Conservation (phyloP, 1,284 basidiomycete genomes). For the Neotropicomus parvogracilis region DNA sequence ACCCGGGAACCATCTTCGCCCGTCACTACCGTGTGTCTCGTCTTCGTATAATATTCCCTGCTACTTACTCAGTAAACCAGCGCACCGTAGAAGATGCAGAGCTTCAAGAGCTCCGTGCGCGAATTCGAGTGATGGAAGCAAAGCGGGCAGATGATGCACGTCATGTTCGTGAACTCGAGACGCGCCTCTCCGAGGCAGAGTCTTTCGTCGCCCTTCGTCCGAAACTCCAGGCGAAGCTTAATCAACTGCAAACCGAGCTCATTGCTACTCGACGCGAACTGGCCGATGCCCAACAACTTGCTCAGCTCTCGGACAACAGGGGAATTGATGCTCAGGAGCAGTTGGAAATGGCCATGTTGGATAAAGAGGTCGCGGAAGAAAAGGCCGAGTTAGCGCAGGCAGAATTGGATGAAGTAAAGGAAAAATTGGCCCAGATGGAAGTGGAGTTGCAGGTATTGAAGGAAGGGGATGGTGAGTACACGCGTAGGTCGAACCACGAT, state of each 20-base stretch:
- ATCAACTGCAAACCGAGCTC: constrained; percentile 74
- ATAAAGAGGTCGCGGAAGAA: constrained; percentile 97
- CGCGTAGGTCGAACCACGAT: constrained; percentile 4
- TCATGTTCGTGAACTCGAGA: constrained; percentile 82
- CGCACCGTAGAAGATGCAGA: constrained; percentile 48
- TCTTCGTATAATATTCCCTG: constrained; percentile 26
- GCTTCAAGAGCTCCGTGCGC: constrained; percentile 79
- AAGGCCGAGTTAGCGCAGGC: constrained; percentile 77
- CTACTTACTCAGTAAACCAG: constrained; percentile 17
- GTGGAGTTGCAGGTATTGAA: constrained; percentile 81
- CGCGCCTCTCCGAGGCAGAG: constrained; percentile 78
- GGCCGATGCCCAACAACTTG: constrained; percentile 62
- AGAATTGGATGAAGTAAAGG: constrained; percentile 75
- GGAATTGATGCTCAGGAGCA: constrained; percentile 79
- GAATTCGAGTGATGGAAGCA: constrained; percentile 81
- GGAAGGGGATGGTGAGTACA: constrained; percentile 40
- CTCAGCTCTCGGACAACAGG: constrained; percentile 55
- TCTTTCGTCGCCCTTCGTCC: constrained; percentile 81
- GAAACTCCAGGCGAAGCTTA: constrained; percentile 86
- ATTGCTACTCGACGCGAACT: constrained; percentile 63
- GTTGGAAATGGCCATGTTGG: constrained; percentile 91
- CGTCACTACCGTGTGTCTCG: constrained; percentile 25
- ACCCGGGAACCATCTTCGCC: constrained; percentile 27
- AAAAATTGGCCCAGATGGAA: constrained; percentile 77
- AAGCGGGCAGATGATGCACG: constrained; percentile 85